Conservation (phyloP, 768 basidiomycete genomes). For the Mycena pura region DNA sequence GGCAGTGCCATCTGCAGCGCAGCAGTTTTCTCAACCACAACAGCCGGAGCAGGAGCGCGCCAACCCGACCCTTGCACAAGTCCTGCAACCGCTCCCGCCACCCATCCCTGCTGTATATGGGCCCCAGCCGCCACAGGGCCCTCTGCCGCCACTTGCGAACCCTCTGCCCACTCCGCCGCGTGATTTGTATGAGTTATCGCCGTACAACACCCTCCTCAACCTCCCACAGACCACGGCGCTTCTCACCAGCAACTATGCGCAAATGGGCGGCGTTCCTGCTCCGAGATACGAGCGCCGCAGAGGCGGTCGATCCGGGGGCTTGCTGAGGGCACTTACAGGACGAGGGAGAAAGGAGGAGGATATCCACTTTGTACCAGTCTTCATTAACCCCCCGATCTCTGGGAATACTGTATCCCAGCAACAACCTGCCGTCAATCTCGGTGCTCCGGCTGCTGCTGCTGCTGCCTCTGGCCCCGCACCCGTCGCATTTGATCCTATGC, state of each 20-base stretch:
- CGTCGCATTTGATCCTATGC: background rate
- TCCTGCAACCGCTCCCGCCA: constrained; percentile 41
- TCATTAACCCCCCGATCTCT: constrained; percentile 13
- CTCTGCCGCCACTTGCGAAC: constrained; percentile 44
- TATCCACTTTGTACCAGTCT: constrained; percentile 27
- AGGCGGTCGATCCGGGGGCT: constrained; percentile 18
- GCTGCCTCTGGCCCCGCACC: constrained; percentile 8
- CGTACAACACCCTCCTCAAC: constrained; percentile 61
- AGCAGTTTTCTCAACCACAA: constrained; percentile 1
- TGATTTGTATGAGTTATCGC: constrained; percentile 63
- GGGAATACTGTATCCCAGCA: background rate
- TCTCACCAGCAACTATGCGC: constrained; percentile 40
- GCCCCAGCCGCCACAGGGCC: constrained; percentile 33
- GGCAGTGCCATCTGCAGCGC: background rate
- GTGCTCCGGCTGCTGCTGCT: constrained; percentile 13
- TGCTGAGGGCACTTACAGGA: constrained; percentile 22
- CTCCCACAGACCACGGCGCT: constrained; percentile 55
- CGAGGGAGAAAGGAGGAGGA: constrained; percentile 22
- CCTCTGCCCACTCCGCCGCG: constrained; percentile 70
- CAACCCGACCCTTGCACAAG: constrained; percentile 32
- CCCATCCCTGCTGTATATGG: constrained; percentile 37
- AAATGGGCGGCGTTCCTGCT: constrained; percentile 13
- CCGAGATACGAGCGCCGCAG: constrained; percentile 16
- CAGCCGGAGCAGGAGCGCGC: constrained; percentile 7
- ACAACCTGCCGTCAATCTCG: background rate